These are phyloP conservation scores for Lepiota venenata DNA, from an alignment of 768 basidiomycete genomes.

Conservation along the genomic window DNA sequence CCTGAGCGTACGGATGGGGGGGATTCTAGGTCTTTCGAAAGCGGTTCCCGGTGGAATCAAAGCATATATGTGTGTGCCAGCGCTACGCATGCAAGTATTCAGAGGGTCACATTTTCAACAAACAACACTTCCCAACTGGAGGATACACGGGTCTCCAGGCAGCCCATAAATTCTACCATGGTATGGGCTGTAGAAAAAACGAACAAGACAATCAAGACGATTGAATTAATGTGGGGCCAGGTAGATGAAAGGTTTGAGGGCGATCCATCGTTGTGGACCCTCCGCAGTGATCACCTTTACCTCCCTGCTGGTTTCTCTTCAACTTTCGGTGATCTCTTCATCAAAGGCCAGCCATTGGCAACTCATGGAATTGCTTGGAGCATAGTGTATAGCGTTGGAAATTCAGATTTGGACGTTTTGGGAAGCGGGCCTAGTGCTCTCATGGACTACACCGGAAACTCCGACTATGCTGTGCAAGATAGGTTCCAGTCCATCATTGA, in stretches of 20 bases:
- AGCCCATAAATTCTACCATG: no score
- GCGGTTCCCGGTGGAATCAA: slow-evolving; percentile 19
- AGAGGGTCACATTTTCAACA: background rate
- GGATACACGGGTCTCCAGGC: background rate
- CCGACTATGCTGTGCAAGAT: background rate
- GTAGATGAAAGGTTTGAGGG: no score
- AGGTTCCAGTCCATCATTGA: no score
- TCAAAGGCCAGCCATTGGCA: background rate
- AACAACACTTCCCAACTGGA: background rate
- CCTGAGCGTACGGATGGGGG: slow-evolving; percentile 22
- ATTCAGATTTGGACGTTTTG: no score
- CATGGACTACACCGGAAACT: background rate
- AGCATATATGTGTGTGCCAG: no score
- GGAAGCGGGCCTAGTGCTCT: background rate
- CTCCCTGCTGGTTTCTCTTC: background rate
- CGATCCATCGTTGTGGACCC: no score
- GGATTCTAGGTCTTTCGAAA: slow-evolving; percentile 7
- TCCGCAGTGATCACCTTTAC: no score
- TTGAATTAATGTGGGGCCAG: no score
- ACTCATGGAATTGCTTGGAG: background rate
- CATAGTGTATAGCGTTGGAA: background rate
- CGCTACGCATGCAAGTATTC: background rate
- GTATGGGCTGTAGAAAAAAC: slow-evolving; percentile 1
- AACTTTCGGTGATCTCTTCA: background rate
- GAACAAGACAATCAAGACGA: background rate